phyloP scores from a whole-genome alignment of 2,329 filamentous ascomycete genomes.

The Alternaria alternata region DNA sequence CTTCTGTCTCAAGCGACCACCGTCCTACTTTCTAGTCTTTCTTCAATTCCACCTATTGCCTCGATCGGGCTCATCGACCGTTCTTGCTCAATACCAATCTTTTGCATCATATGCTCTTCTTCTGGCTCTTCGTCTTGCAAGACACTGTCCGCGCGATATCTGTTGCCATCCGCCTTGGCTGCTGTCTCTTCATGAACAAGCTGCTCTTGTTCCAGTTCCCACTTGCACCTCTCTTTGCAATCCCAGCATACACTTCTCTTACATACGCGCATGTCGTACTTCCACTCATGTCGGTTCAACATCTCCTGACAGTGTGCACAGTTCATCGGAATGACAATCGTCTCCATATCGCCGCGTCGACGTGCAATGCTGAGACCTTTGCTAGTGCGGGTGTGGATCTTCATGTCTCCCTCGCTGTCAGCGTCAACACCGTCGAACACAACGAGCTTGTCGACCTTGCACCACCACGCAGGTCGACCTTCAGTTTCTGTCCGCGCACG shows the following conservation, averaged over 20 bases:
- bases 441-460: constrained; percentile 46
- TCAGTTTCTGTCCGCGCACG: constrained; percentile 36
- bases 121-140: constrained; percentile 31
- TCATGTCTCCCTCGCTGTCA: constrained; percentile 18
- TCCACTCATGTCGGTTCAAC: constrained; percentile 46
- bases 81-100: constrained; percentile 31
- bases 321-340: constrained; percentile 41
- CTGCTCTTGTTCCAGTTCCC: constrained; percentile 28
- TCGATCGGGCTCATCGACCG: constrained; percentile 26
- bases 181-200: background rate
- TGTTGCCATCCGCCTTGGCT: constrained; percentile 26
- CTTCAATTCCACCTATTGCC: constrained; percentile 29
- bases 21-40: background rate
- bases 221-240: constrained; percentile 44
- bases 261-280: constrained; percentile 45
- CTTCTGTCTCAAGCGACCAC: background rate
- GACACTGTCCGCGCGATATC: constrained; percentile 43
- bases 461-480: constrained; percentile 45
- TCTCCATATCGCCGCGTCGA: constrained; percentile 39
- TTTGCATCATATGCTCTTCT: constrained; percentile 31
- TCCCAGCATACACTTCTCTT: constrained; percentile 46
- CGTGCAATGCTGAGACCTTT: constrained; percentile 45
- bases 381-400: constrained; percentile 35
- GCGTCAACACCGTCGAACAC: constrained; percentile 42
- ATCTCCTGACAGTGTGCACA: constrained; percentile 46